Conservation (phyloP, 1,139 yeast genomes). For the Zygoascus hellenicus region DNA sequence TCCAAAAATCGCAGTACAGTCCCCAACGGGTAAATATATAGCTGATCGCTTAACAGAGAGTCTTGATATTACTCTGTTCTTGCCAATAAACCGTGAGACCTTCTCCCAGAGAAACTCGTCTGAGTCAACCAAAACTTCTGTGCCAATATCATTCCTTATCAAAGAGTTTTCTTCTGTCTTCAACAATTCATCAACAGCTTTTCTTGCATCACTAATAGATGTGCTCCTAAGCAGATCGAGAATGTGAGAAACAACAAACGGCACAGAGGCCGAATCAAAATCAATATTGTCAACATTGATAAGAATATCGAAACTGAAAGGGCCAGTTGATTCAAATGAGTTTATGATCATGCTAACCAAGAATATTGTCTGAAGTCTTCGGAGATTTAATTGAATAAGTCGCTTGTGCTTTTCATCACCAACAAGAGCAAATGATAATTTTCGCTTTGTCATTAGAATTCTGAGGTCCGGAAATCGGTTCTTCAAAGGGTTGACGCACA, state of each 20-base stretch:
- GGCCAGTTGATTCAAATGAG: neutral
- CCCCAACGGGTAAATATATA: conserved; percentile 1
- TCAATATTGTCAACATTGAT: conserved; percentile 2
- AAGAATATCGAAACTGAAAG: neutral
- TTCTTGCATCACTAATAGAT: neutral
- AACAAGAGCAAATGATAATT: neutral
- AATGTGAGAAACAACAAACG: conserved; percentile 1
- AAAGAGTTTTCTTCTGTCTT: neutral
- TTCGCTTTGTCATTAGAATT: no score
- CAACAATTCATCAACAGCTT: neutral
- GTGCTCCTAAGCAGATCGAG: neutral
- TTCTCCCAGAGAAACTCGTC: no score
- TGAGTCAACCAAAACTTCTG: no score
- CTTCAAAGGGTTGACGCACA: no score
- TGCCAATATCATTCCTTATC: no score
- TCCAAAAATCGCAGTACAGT: neutral
- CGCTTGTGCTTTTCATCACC: conserved; percentile 4
- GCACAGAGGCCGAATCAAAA: conserved; percentile 5
- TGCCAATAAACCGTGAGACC: no score
- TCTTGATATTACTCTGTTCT: no score
- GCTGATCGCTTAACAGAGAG: neutral
- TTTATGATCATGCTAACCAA: neutral
- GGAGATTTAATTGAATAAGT: neutral
- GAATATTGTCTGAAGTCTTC: neutral
- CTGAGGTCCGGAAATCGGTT: no score